Base-by-base conservation (phyloP, 495 filamentous ascomycete species). In the Daldinia decipiens region DNA sequence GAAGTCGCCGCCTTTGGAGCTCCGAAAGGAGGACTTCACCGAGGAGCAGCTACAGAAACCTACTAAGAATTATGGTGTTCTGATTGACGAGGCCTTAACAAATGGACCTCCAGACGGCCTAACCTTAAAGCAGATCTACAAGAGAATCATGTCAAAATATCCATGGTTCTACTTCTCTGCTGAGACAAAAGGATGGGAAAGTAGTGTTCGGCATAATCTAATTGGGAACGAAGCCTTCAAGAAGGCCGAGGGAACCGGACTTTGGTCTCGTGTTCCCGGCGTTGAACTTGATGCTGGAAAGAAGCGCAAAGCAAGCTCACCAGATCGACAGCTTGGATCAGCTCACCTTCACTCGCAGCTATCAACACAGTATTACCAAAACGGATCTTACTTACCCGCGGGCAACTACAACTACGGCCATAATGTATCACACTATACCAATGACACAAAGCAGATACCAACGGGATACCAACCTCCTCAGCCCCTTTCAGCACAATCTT, bases 141-240 rank as follows among this genome's bases (percentile, higher is more conserved):
- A 92, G 70, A 88, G 91, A 27, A 92, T 99, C 66, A 90, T 93
- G 79, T 81, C 90, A 74, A 92, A 91, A 73, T 97, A 96, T 74
- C 96, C 95, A 0, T 97, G 88, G 79, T 99, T 92, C 79, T 92
- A 92, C 66, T 92, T 98, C 79, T 87, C 87, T 60, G 89, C 89
- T 31, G 83, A 84, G 40, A 95, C 93, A 5, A 91, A 89, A 69
- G 95, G 95, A 13, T 99, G 95, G 95, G 95, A 98, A 75, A 97
- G 94, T 70, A 97, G 93, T 80, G 93, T 99, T 21, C 90, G 95
- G 4, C 95, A 99, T 79, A 99, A 99, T 66, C 85, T 99, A 27
- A 92, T 93, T 36, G 93, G 95, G 60, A 92, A 97, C 74, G 86
- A 89, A 54, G 90, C 93, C 24, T 99, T 99, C 78, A 86, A 87